phyloP scores from a whole-genome alignment of 2,329 filamentous ascomycete genomes.

The Drechslerella dactyloides region DNA sequence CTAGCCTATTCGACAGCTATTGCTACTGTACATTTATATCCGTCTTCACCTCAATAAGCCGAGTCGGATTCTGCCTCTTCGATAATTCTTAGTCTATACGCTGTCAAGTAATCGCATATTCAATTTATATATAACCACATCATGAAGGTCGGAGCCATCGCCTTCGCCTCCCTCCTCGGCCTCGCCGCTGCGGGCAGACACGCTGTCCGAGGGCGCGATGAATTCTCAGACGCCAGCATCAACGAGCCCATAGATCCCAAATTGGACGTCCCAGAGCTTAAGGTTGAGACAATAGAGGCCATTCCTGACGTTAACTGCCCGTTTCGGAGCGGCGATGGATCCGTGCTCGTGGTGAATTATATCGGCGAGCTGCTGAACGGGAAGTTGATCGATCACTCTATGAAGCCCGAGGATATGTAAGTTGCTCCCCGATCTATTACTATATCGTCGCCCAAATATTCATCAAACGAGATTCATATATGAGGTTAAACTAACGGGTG shows the following conservation, averaged over 20 bases:
- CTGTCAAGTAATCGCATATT: too few species aligned
- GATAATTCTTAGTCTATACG: too few species aligned
- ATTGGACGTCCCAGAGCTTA: constrained; percentile 27
- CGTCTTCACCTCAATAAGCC: too few species aligned
- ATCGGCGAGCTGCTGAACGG: constrained; percentile 27
- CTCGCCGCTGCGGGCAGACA: constrained; percentile 15
- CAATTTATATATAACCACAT: too few species aligned
- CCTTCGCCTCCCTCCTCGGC: constrained; percentile 17
- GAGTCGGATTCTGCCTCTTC: too few species aligned
- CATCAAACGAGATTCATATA: too few species aligned
- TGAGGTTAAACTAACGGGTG: too few species aligned
- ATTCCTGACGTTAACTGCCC: constrained; percentile 15
- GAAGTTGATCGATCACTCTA: constrained; percentile 33
- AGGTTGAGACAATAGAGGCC: constrained; percentile 19
- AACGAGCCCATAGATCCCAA: not conserved
- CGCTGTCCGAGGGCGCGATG: constrained; percentile 6
- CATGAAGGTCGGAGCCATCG: constrained; percentile 24
- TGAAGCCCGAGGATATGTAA: constrained; percentile 32
- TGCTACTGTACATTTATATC: too few species aligned
- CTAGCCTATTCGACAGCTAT: too few species aligned
- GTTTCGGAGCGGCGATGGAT: constrained; percentile 19
- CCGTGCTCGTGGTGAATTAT: constrained; percentile 25
- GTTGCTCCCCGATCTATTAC: too few species aligned
- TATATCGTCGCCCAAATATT: too few species aligned
- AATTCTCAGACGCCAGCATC: too few species aligned